Evolutionary conservation across 345 rosid genomes (phyloP).

Genomic region (Pistacia integerrima): DNA sequence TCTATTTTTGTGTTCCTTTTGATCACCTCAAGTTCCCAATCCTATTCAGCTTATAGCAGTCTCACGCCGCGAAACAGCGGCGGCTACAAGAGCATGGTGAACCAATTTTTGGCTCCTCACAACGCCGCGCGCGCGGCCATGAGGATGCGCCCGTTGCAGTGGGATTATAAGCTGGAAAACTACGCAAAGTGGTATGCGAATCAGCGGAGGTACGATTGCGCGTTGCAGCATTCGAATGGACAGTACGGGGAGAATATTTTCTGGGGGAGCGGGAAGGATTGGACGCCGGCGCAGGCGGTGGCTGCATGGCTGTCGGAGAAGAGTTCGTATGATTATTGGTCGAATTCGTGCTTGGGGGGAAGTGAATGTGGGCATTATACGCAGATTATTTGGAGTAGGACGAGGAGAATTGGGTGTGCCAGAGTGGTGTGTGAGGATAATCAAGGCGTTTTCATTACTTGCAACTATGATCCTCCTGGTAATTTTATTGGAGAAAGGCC

Average conservation of each 20-base stretch:
- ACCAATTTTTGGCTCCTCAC: conserved; percentile 67
- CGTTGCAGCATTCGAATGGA: conserved; percentile 71
- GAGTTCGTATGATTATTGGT: conserved; percentile 48
- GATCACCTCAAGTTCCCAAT: no score
- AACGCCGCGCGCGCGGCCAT: conserved; percentile 57
- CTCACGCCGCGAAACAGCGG: background rate
- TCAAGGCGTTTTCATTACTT: conserved; percentile 76
- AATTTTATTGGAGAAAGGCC: conserved; percentile 88
- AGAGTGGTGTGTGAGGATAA: conserved; percentile 50
- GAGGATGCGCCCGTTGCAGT: conserved; percentile 51
- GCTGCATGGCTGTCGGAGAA: conserved; percentile 70
- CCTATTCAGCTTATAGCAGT: no score
- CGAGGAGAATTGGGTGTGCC: conserved; percentile 73
- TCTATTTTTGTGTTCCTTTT: no score
- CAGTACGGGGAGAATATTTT: conserved; percentile 90
- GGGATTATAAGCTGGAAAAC: conserved; percentile 54
- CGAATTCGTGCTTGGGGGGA: conserved; percentile 56
- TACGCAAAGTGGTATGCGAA: conserved; percentile 70
- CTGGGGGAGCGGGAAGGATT: conserved; percentile 86
- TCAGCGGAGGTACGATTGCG: conserved; percentile 68
- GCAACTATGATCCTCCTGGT: conserved; percentile 98
- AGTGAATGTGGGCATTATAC: conserved; percentile 90
- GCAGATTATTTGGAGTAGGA: conserved; percentile 77
- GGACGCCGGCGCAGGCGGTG: conserved; percentile 73
- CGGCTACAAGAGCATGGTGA: conserved; percentile 18